Percentiles rank a stretch among this genome's conserved stretches.
These are phyloP conservation scores for Haberlea rhodopensis DNA, from an alignment of 257 asterid species.

Conservation along the genomic window DNA sequence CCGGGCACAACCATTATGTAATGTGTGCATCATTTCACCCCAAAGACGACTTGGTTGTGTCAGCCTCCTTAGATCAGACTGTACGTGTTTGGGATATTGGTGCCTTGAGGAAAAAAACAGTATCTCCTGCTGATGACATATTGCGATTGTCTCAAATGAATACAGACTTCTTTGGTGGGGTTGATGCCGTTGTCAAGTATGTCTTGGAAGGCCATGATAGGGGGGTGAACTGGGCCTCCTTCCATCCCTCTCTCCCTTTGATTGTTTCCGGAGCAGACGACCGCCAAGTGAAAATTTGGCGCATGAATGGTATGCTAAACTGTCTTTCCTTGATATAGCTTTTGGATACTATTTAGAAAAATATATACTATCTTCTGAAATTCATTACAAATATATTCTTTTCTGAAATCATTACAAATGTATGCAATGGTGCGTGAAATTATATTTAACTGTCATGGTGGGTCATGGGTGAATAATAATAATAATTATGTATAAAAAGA, in stretches of 20 bases:
- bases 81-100: slow-evolving; percentile 99
- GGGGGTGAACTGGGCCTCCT: slow-evolving; percentile 98
- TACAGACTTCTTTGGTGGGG: slow-evolving; percentile 92
- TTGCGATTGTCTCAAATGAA: slow-evolving; percentile 85
- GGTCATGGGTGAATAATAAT: background rate
- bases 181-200: slow-evolving; percentile 98
- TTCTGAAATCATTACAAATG: too few relatives aligned
- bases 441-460: slow-evolving; percentile 3
- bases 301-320: slow-evolving; percentile 78
- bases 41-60: slow-evolving; percentile 91
- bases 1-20: slow-evolving; percentile 97
- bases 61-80: slow-evolving; percentile 98
- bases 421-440: too few relatives aligned
- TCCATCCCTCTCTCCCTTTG: slow-evolving; percentile 94
- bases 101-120: slow-evolving; percentile 84
- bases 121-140: slow-evolving; percentile 94
- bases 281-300: slow-evolving; percentile 97
- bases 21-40: slow-evolving; percentile 98
- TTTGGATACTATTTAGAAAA: too few relatives aligned
- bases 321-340: too few relatives aligned
- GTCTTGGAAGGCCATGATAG: slow-evolving; percentile 97
- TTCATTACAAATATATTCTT: too few relatives aligned
- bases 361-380: too few relatives aligned
- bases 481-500: background rate
- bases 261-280: slow-evolving; percentile 99